Percentiles rank a stretch among this genome's conserved stretches.
Conservation (phyloP, 2,329 filamentous ascomycete species). For the Aschersonia sp. region DNA sequence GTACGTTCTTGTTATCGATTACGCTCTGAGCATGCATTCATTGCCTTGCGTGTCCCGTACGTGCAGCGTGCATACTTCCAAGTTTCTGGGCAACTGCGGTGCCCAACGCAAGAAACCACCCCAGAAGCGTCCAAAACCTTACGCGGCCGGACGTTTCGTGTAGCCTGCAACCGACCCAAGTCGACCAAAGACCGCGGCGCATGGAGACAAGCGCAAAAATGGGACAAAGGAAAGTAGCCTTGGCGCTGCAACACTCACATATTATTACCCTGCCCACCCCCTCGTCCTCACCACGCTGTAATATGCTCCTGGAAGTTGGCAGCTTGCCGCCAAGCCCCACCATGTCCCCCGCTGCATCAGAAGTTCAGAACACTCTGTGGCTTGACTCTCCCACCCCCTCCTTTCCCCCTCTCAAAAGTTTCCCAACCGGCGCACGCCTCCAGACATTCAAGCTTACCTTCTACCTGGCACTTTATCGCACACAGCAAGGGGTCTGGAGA, state of each 20-base stretch:
- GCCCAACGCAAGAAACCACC: no score
- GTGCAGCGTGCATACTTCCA: no score
- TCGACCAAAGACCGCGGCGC: background rate
- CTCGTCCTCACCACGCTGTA: background rate
- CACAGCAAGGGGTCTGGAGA: background rate
- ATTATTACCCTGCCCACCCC: background rate
- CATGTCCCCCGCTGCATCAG: background rate
- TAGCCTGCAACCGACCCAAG: background rate
- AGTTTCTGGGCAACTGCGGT: no score
- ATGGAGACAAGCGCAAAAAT: background rate
- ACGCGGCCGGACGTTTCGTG: background rate
- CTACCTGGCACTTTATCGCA: background rate
- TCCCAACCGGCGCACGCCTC: background rate
- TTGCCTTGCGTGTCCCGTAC: no score
- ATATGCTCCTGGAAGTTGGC: background rate
- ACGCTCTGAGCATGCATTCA: no score
- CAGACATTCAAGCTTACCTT: background rate
- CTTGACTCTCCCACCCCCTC: background rate
- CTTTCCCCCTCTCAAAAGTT: background rate
- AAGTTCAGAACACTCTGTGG: background rate
- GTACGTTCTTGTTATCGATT: no score
- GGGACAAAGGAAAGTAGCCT: background rate
- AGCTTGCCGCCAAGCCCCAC: background rate
- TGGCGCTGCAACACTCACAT: background rate
- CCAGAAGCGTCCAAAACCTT: background rate